Conservation (phyloP, 2,329 filamentous ascomycete genomes). For the Trichoderma oligosporum region DNA sequence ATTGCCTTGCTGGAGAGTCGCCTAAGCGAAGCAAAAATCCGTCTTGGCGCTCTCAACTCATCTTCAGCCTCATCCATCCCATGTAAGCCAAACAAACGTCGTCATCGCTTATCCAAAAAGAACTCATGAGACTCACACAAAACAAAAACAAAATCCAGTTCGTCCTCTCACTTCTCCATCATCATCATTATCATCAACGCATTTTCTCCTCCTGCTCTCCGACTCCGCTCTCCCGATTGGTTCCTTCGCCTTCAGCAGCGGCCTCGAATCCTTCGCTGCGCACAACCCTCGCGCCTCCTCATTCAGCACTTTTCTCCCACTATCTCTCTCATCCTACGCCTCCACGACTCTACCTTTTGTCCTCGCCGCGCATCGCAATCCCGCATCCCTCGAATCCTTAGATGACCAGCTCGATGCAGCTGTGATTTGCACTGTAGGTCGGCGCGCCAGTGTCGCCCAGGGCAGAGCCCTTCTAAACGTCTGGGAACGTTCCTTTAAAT, state of each 20-base stretch:
- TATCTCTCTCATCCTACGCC: slow-evolving; percentile 68
- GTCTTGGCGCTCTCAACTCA: slow-evolving; percentile 34
- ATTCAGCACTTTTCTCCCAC: slow-evolving; percentile 64
- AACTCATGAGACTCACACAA: background rate
- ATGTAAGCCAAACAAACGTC: background rate
- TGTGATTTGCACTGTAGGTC: slow-evolving; percentile 73
- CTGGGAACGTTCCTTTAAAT: slow-evolving; percentile 68
- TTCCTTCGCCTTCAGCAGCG: slow-evolving; percentile 83
- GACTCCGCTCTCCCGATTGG: slow-evolving; percentile 79
- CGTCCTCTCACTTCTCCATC: background rate
- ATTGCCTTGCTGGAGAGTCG: slow-evolving; percentile 53
- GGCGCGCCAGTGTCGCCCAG: slow-evolving; percentile 71
- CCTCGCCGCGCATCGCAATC: slow-evolving; percentile 60
- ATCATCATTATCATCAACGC: slow-evolving; percentile 37
- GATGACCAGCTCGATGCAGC: slow-evolving; percentile 76
- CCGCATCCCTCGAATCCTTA: slow-evolving; percentile 49
- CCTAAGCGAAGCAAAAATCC: slow-evolving; percentile 44
- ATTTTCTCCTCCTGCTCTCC: slow-evolving; percentile 72
- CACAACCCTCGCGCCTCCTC: slow-evolving; percentile 49
- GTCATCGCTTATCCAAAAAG: background rate
- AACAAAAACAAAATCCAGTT: background rate
- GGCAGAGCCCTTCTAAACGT: slow-evolving; percentile 70
- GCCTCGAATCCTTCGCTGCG: slow-evolving; percentile 76
- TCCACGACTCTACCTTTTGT: slow-evolving; percentile 72
- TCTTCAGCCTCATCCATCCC: slow-evolving; percentile 2